Conservation (phyloP, 345 rosid species). For the Lenwebbia sp. region DNA sequence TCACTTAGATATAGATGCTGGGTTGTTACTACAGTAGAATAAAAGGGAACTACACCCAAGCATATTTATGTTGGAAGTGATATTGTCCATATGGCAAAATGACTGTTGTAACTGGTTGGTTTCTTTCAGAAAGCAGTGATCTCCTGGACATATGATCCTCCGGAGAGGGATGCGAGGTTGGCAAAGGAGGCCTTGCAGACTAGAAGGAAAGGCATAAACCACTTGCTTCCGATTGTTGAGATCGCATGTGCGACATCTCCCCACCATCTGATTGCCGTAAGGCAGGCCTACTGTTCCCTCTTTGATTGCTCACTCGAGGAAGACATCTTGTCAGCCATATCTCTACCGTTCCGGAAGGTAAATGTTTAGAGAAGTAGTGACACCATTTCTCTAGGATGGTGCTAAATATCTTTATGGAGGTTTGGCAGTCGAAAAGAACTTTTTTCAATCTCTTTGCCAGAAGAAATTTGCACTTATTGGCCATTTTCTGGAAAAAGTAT, state of each 20-base stretch:
- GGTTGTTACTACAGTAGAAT: background rate
- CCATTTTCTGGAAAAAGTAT: background rate
- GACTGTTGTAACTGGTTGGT: background rate
- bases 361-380: background rate
- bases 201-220: constrained; percentile 27
- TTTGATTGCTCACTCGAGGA: constrained; percentile 69
- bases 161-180: constrained; percentile 78
- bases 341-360: constrained; percentile 64
- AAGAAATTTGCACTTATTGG: background rate
- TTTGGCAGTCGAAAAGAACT: background rate
- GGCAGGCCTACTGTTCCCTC: constrained; percentile 64
- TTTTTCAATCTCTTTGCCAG: background rate
- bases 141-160: constrained; percentile 62
- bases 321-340: constrained; percentile 33
- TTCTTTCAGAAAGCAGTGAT: constrained; percentile 57
- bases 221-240: constrained; percentile 55
- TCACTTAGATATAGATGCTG: background rate
- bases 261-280: constrained; percentile 56
- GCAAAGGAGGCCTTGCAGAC: constrained; percentile 43
- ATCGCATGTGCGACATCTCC: constrained; percentile 73
- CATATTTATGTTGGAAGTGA: background rate
- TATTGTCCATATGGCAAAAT: background rate
- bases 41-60: background rate
- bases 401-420: background rate
- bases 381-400: background rate